A percentile compares a stretch with the other conserved stretches of the same genome.
These are phyloP conservation scores for Heliocybe sulcata DNA, from an alignment of 1,284 basidiomycete genomes.

Conservation along the genomic window DNA sequence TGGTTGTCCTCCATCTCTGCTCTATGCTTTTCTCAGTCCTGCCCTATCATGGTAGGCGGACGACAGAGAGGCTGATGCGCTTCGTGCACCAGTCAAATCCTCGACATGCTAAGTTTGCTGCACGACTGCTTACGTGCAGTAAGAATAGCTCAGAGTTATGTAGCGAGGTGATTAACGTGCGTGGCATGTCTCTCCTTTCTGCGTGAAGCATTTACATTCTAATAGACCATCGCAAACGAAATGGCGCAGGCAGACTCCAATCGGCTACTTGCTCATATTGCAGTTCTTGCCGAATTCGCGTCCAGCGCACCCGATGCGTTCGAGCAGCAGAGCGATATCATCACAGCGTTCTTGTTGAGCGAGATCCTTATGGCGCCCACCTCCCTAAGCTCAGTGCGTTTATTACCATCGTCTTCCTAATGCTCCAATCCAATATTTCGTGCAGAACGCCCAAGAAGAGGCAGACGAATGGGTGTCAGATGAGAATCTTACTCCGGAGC, in stretches of 20 bases:
- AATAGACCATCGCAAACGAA: conserved; percentile 41
- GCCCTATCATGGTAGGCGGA: conserved; percentile 33
- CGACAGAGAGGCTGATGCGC: conserved; percentile 58
- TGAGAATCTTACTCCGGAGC: conserved; percentile 42
- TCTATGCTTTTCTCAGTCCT: background rate
- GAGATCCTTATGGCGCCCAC: conserved; percentile 58
- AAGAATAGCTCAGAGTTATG: conserved; percentile 48
- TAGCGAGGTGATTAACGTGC: conserved; percentile 57
- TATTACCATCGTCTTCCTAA: conserved; percentile 4
- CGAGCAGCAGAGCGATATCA: conserved; percentile 68
- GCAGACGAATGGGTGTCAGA: conserved; percentile 78
- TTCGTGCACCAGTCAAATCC: conserved; percentile 57
- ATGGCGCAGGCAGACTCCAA: conserved; percentile 47
- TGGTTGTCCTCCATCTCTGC: conserved; percentile 10
- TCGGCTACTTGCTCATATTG: conserved; percentile 58
- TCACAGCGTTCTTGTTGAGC: conserved; percentile 69
- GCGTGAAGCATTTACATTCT: conserved; percentile 18
- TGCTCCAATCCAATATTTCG: conserved; percentile 1
- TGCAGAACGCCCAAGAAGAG: conserved; percentile 39
- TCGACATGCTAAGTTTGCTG: conserved; percentile 83
- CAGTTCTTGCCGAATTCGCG: conserved; percentile 73
- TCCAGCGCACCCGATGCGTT: conserved; percentile 66
- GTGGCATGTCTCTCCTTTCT: conserved; percentile 13
- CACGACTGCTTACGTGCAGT: conserved; percentile 64
- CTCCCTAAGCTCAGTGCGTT: conserved; percentile 35